Percentiles rank a stretch among this genome's conserved stretches.
Evolutionary conservation across 768 basidiomycete genomes (phyloP).

Genomic region (Grammothele lineata): DNA sequence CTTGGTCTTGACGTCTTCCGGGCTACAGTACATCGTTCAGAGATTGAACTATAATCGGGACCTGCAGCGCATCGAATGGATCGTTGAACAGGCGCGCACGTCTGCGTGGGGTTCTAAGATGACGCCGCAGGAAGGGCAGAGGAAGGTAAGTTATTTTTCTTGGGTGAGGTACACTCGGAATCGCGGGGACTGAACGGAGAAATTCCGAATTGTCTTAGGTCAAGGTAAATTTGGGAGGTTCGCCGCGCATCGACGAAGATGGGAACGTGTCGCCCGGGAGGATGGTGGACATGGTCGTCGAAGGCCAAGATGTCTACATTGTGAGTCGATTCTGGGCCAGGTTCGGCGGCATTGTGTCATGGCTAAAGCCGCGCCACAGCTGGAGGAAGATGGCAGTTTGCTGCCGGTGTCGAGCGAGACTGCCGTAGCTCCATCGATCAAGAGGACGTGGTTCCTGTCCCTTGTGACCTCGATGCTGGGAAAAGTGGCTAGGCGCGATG

Average conservation of each 20-base stretch:
- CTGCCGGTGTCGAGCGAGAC: slow-evolving; percentile 56
- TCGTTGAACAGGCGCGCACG: slow-evolving; percentile 56
- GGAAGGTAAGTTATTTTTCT: slow-evolving; percentile 47
- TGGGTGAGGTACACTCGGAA: background rate
- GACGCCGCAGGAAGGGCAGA: slow-evolving; percentile 56
- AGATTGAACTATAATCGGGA: slow-evolving; percentile 74
- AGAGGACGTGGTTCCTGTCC: slow-evolving; percentile 66
- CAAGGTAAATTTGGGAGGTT: slow-evolving; percentile 63
- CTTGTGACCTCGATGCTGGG: slow-evolving; percentile 34
- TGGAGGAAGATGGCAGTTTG: slow-evolving; percentile 55
- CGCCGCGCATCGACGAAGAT: slow-evolving; percentile 47
- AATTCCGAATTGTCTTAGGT: slow-evolving; percentile 41
- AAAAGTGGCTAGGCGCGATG: slow-evolving; percentile 15
- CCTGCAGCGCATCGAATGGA: slow-evolving; percentile 58
- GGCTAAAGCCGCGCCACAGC: too few relatives aligned
- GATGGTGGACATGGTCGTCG: slow-evolving; percentile 78
- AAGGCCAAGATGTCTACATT: slow-evolving; percentile 66
- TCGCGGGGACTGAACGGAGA: background rate
- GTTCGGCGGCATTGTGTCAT: background rate
- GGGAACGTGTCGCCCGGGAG: slow-evolving; percentile 46
- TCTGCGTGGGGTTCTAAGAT: slow-evolving; percentile 84
- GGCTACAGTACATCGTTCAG: slow-evolving; percentile 79
- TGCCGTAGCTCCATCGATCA: slow-evolving; percentile 52
- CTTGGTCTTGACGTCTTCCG: slow-evolving; percentile 71
- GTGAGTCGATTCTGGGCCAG: slow-evolving; percentile 57